A percentile compares a stretch with the other conserved stretches of the same genome.
These are phyloP conservation scores for Kappamyces sp. DNA, from an alignment of 192 early-diverging fungal genomes.

Conservation along the genomic window DNA sequence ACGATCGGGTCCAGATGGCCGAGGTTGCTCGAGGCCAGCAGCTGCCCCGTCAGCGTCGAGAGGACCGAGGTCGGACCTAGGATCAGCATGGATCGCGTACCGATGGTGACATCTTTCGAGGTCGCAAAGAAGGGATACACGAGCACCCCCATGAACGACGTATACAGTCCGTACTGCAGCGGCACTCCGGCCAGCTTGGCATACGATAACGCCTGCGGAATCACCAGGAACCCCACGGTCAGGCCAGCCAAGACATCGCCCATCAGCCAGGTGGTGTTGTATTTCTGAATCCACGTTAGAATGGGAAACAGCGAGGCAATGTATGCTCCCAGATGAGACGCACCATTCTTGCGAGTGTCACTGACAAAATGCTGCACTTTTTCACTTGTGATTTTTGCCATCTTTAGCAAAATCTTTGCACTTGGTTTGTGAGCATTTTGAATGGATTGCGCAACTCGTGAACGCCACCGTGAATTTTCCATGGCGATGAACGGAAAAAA, in stretches of 20 bases:
- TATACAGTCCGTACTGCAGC: slow-evolving; percentile 70
- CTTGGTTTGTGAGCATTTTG: too few relatives aligned
- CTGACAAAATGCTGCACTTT: too few relatives aligned
- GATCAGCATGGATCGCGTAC: slow-evolving; percentile 12
- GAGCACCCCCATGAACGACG: slow-evolving; percentile 63
- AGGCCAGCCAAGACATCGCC: slow-evolving; percentile 66
- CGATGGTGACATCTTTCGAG: slow-evolving; percentile 66
- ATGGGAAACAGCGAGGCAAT: slow-evolving; percentile 35
- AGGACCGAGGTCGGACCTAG: slow-evolving; percentile 61
- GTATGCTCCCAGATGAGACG: too few relatives aligned
- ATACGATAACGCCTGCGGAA: slow-evolving; percentile 68
- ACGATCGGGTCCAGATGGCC: slow-evolving; percentile 29
- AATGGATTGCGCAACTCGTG: too few relatives aligned
- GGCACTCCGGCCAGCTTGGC: slow-evolving; percentile 70
- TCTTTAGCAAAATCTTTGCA: too few relatives aligned
- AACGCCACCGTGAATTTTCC: too few relatives aligned
- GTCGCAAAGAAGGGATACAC: slow-evolving; percentile 71
- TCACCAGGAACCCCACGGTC: slow-evolving; percentile 67
- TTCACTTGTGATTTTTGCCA: too few relatives aligned
- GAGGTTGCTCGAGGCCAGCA: slow-evolving; percentile 35
- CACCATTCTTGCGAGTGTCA: too few relatives aligned
- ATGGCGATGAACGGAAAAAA: too few relatives aligned
- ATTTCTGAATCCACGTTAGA: slow-evolving; percentile 43
- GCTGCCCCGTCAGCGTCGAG: slow-evolving; percentile 68
- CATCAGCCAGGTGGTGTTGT: slow-evolving; percentile 62